Conservation (phyloP, 2,329 filamentous ascomycete species). For the Fusarium decemcellulare region DNA sequence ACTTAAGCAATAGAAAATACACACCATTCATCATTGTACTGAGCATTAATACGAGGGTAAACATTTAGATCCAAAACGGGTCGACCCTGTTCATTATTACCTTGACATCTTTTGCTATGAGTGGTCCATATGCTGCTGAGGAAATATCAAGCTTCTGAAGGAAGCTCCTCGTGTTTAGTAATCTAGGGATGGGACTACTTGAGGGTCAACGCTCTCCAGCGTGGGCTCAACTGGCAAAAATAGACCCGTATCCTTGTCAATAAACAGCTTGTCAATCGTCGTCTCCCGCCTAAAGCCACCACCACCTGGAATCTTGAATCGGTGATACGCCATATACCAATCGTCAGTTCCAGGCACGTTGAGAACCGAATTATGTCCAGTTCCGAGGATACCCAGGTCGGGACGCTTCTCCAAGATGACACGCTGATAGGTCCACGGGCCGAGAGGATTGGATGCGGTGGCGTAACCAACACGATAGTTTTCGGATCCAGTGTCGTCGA, state of each 20-base stretch:
- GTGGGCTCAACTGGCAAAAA: constrained; percentile 53
- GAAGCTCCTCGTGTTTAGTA: too few relatives aligned
- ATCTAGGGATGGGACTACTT: background rate
- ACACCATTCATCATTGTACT: too few relatives aligned
- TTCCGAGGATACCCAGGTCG: constrained; percentile 59
- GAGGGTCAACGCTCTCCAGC: constrained; percentile 30
- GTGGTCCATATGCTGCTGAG: too few relatives aligned
- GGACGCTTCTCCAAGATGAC: constrained; percentile 60
- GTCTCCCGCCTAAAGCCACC: constrained; percentile 60
- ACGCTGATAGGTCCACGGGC: constrained; percentile 62
- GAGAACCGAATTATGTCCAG: constrained; percentile 61
- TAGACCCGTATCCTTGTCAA: constrained; percentile 54
- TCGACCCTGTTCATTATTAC: too few relatives aligned
- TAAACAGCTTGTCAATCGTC: constrained; percentile 58
- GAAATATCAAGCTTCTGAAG: too few relatives aligned
- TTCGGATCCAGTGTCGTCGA: constrained; percentile 61
- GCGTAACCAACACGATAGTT: constrained; percentile 64
- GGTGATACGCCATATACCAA: constrained; percentile 66
- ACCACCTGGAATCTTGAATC: constrained; percentile 61
- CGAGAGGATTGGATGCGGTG: constrained; percentile 53
- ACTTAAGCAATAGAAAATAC: too few relatives aligned
- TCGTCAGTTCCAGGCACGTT: constrained; percentile 63
- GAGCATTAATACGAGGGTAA: too few relatives aligned
- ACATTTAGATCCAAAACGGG: too few relatives aligned
- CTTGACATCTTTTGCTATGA: too few relatives aligned